Percentiles rank a stretch among this genome's conserved stretches.
Conservation (phyloP, 2,329 filamentous ascomycete genomes). For the Rhynchosporium secalis region DNA sequence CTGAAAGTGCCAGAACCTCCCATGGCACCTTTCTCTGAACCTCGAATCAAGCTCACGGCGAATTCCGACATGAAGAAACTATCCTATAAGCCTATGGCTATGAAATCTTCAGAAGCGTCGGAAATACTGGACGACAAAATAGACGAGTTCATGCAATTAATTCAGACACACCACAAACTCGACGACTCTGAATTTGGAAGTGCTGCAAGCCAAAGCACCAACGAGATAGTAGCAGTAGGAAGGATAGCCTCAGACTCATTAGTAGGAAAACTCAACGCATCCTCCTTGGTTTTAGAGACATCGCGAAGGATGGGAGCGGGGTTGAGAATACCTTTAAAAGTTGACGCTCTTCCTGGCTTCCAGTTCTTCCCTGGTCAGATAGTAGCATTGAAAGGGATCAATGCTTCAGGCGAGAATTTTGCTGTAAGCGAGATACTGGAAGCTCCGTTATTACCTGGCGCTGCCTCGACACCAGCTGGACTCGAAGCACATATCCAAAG, state of each 20-base stretch:
- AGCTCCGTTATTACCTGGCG: constrained; percentile 71
- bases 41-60: constrained; percentile 81
- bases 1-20: constrained; percentile 67
- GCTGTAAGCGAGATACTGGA: constrained; percentile 74
- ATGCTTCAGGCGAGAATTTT: constrained; percentile 83
- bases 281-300: constrained; percentile 85
- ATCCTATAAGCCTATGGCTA: constrained; percentile 86
- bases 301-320: constrained; percentile 83
- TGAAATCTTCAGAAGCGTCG: constrained; percentile 90
- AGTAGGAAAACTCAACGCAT: constrained; percentile 83
- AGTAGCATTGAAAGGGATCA: constrained; percentile 82
- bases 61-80: constrained; percentile 90
- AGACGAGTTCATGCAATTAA: constrained; percentile 77
- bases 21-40: constrained; percentile 68
- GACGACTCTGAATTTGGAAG: constrained; percentile 84
- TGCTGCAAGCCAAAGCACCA: constrained; percentile 79
- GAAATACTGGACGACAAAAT: constrained; percentile 95
- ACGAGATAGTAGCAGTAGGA: constrained; percentile 85
- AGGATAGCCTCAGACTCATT: constrained; percentile 84
- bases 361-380: constrained; percentile 95
- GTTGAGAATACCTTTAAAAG: constrained; percentile 74
- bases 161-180: constrained; percentile 72
- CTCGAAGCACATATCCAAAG: constrained; percentile 70
- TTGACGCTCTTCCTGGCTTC: constrained; percentile 67
- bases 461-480: constrained; percentile 66